These are phyloP conservation scores for Saccharomycopsis sp. DNA, from an alignment of 805 yeast genomes.

Conservation along the genomic window DNA sequence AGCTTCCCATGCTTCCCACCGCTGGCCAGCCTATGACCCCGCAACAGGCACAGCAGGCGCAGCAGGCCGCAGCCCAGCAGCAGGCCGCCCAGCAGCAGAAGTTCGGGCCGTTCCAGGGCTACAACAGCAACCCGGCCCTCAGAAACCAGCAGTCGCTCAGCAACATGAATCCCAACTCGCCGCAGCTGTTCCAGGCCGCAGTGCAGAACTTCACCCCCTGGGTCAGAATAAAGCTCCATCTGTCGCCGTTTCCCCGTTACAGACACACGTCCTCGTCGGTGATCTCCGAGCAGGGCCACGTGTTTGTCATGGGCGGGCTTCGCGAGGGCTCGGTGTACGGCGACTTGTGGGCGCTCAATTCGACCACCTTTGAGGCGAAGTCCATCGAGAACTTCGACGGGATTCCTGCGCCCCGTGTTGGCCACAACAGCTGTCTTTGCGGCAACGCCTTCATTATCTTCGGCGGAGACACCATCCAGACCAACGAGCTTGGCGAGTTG, in stretches of 20 bases:
- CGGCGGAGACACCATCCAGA: conserved; percentile 91
- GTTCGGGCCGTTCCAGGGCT: not conserved
- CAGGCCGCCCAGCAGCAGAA: not conserved
- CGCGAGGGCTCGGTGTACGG: conserved; percentile 90
- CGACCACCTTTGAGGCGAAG: conserved; percentile 36
- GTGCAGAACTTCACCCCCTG: conserved; percentile 46
- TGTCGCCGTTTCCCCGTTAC: conserved; percentile 91
- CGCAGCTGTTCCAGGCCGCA: conserved; percentile 21
- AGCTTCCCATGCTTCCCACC: conserved; percentile 19
- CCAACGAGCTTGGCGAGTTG: conserved; percentile 66
- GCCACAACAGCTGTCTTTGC: conserved; percentile 85
- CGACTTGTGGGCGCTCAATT: conserved; percentile 70
- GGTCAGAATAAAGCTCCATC: conserved; percentile 53
- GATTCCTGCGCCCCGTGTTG: conserved; percentile 93
- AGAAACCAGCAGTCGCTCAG: not conserved
- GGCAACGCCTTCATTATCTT: conserved; percentile 93
- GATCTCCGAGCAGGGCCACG: conserved; percentile 72
- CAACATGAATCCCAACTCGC: no score
- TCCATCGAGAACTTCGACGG: conserved; percentile 67
- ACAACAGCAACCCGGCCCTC: conserved; percentile 25
- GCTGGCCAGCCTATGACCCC: conserved; percentile 19
- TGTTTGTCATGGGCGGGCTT: conserved; percentile 91
- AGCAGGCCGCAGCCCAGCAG: conserved; percentile 22
- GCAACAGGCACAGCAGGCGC: conserved; percentile 23
- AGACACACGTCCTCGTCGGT: conserved; percentile 81